Conservation (phyloP, 2,329 filamentous ascomycete genomes). For the Fusarium duplospermum region DNA sequence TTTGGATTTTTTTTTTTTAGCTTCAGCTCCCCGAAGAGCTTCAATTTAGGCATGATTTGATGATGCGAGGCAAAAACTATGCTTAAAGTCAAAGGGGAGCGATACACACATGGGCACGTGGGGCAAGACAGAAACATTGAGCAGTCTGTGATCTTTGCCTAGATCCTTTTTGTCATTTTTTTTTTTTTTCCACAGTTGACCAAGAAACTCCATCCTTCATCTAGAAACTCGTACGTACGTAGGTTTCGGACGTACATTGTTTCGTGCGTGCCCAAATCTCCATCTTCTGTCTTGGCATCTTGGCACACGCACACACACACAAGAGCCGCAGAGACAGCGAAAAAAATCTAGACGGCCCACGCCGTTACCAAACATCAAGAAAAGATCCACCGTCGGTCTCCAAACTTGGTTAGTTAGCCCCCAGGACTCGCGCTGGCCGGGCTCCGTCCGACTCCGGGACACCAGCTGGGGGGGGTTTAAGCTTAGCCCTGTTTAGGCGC, state of each 20-base stretch:
- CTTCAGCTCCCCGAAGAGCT: background rate
- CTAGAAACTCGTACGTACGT: background rate
- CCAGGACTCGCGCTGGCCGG: slow-evolving; percentile 2
- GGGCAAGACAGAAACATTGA: background rate
- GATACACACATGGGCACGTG: background rate
- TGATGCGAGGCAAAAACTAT: slow-evolving; percentile 6
- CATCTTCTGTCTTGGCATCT: slow-evolving; percentile 5
- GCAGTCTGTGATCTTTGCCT: background rate
- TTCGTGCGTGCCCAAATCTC: background rate
- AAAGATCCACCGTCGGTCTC: slow-evolving; percentile 29
- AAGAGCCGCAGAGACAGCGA: background rate
- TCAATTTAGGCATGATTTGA: background rate
- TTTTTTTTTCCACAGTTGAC: background rate
- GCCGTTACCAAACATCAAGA: slow-evolving; percentile 1
- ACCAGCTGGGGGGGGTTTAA: background rate
- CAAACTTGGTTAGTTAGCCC: slow-evolving; percentile 13
- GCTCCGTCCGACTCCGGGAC: background rate
- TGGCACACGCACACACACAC: background rate
- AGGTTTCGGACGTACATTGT: background rate
- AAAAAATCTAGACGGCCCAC: background rate
- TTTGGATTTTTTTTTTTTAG: background rate
- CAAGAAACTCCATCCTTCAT: background rate
- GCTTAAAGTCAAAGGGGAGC: background rate
- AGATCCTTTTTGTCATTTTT: background rate
- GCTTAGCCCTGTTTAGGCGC: slow-evolving; percentile 1